These are phyloP conservation scores for Zygnema circumcarinatum DNA, from an alignment of 139 green algal species.

Conservation along the genomic window DNA sequence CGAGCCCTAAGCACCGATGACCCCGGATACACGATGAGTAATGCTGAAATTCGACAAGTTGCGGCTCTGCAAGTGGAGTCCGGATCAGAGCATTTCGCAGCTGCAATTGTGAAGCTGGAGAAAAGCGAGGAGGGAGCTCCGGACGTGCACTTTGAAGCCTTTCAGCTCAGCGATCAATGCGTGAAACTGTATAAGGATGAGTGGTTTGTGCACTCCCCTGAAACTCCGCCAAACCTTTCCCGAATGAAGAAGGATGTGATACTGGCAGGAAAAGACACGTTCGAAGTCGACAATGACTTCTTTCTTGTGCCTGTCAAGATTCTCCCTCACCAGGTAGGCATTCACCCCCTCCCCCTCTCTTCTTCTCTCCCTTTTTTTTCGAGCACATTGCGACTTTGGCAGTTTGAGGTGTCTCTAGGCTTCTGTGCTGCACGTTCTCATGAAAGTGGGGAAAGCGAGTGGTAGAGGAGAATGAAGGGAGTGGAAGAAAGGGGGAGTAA, in stretches of 20 bases:
- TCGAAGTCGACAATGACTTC: slow-evolving; percentile 95
- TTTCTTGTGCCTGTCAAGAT: slow-evolving; percentile 93
- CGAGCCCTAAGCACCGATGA: slow-evolving; percentile 74
- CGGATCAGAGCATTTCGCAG: slow-evolving; percentile 73
- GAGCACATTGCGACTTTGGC: neutral
- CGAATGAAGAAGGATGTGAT: slow-evolving; percentile 63
- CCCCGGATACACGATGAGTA: slow-evolving; percentile 86
- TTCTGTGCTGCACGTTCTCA: neutral
- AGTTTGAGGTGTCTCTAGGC: neutral
- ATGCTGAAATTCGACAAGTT: slow-evolving; percentile 80
- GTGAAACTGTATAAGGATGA: slow-evolving; percentile 80
- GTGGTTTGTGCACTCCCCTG: slow-evolving; percentile 73
- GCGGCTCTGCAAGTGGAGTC: slow-evolving; percentile 66
- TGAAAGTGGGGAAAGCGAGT: neutral
- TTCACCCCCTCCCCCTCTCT: neutral
- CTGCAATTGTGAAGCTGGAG: slow-evolving; percentile 83
- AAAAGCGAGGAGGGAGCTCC: slow-evolving; percentile 40
- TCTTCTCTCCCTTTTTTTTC: neutral
- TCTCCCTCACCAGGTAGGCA: slow-evolving; percentile 78
- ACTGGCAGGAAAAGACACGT: slow-evolving; percentile 80
- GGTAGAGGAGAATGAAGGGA: too few relatives aligned
- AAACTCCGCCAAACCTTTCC: slow-evolving; percentile 50
- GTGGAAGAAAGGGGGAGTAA: too few relatives aligned
- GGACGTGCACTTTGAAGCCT: slow-evolving; percentile 88
- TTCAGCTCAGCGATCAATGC: slow-evolving; percentile 83